Percentiles rank a stretch among this genome's conserved stretches.
phyloP scores from a whole-genome alignment of 371 early-diverging fungal species.

The Haplosporangium sp. region DNA sequence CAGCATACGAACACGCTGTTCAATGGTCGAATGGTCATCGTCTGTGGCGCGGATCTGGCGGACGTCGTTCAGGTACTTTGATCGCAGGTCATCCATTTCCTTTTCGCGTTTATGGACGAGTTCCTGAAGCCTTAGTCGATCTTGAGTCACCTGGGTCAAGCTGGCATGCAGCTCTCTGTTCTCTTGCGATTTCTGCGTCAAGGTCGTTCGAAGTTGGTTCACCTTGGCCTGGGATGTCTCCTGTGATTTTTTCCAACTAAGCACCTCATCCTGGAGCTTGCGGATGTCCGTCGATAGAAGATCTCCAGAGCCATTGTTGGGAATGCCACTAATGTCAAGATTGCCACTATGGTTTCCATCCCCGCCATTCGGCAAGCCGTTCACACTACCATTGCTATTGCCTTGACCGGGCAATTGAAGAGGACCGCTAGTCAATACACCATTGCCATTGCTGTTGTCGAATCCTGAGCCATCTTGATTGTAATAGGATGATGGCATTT shows the following conservation, averaged over 20 bases:
- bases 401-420: conserved; percentile 11
- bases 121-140: conserved; percentile 49
- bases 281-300: conserved; percentile 31
- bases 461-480: conserved; percentile 1
- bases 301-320: conserved; percentile 18
- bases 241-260: conserved; percentile 49
- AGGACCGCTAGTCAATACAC: conserved; percentile 14
- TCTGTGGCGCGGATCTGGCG: conserved; percentile 54
- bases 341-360: neutral
- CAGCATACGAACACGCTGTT: conserved; percentile 45
- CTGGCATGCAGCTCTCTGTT: conserved; percentile 34
- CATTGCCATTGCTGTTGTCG: neutral
- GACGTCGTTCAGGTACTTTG: conserved; percentile 52
- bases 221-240: conserved; percentile 45
- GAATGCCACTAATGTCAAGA: neutral
- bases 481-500: neutral
- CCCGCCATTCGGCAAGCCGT: conserved; percentile 1
- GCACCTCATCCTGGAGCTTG: conserved; percentile 47
- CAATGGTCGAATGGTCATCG: conserved; percentile 53
- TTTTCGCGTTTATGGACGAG: conserved; percentile 51
- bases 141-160: conserved; percentile 41
- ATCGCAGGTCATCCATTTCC: conserved; percentile 52
- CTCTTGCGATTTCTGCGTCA: conserved; percentile 49
- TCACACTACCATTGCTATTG: conserved; percentile 10
- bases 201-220: conserved; percentile 34